Conservation (phyloP, 352 stramenopile genomes). For the Blastocystis hominis region DNA sequence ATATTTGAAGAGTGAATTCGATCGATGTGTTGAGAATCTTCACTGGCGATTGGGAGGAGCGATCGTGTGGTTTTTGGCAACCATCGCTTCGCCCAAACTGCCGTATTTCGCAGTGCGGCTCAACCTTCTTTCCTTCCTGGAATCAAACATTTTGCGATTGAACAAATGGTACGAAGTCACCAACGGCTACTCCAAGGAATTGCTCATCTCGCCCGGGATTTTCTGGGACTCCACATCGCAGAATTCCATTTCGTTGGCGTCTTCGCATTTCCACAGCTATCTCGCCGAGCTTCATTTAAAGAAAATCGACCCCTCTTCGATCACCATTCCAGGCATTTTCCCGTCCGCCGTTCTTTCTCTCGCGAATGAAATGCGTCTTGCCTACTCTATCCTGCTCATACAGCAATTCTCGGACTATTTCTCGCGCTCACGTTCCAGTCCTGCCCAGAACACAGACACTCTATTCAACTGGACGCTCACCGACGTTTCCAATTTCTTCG, state of each 20-base stretch:
- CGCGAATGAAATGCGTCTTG: slow-evolving; percentile 17
- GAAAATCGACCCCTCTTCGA: not conserved
- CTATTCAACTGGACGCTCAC: slow-evolving; percentile 30
- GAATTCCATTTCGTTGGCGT: not conserved
- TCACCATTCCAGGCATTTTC: slow-evolving; percentile 38
- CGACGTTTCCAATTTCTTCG: slow-evolving; percentile 22
- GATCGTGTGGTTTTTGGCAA: slow-evolving; percentile 24
- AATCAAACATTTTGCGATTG: not conserved
- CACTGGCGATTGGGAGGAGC: slow-evolving; percentile 19
- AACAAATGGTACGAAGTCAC: slow-evolving; percentile 11
- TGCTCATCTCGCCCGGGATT: not conserved
- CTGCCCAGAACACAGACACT: slow-evolving; percentile 23
- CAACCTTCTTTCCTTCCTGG: not conserved
- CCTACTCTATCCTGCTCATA: not conserved
- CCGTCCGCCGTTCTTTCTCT: not conserved
- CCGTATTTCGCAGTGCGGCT: not conserved
- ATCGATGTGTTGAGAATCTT: not conserved
- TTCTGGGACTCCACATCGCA: slow-evolving; percentile 16
- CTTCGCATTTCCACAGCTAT: not conserved
- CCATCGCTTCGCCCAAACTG: not conserved
- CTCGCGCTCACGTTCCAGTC: not conserved
- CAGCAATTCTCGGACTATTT: slow-evolving; percentile 12
- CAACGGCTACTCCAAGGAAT: slow-evolving; percentile 5
- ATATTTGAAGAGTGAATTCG: not conserved
- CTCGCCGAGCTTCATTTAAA: not conserved